Evolutionary conservation across 1,139 yeast species (phyloP), one percentile per base, ranked within the genome.

Genomic region (Starmera stellimalicola): DNA sequence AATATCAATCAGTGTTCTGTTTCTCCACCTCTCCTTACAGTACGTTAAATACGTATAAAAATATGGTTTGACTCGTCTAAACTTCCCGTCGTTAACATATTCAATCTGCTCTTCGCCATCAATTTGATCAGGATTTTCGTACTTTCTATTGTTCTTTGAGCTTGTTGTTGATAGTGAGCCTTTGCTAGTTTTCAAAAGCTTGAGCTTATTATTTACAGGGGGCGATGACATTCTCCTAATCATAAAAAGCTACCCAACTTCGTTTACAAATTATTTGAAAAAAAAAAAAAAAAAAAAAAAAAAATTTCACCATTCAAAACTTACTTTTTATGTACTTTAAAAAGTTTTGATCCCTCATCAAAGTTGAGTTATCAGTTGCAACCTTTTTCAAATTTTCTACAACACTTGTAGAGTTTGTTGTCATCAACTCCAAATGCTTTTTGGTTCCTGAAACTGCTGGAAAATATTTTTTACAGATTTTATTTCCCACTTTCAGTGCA

Each of bases 11-110:
- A 93, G 58, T 26, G 74, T 75, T 12, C 84, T 64, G 49, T 81
- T 93, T 47, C 91, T 68, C 99, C 99, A 93, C 47, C 99, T 67
- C 52, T 72, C 62, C 54, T 93, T 93, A 57, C 96, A 88, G 52
- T 80, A 84, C 0, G 99, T 91, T 55, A 84, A 64, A 52, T 91
- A 88, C 0, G 94, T 87, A 60, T 75, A 91, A 51, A 70, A 82
- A 52, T 91, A 93, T 0, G 98, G 97, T 2, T 76, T 68, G 2
- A 91, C 84, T 40, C 81, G 63, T 29, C 97, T 63, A 34, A 84
- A 61, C 2, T 71, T 60, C 0, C 82, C 84, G 12, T 73, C 77
- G 4, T 77, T 58, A 3, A 33, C 37, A 36, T 48, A 51, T 4
- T 55, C 51, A 6, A 51, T 52, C 16, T 48, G 43, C 0, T 50